Percentiles rank a stretch among this genome's conserved stretches.
phyloP scores from a whole-genome alignment of 371 early-diverging fungal species.

The Dichotomocladium elegans region DNA sequence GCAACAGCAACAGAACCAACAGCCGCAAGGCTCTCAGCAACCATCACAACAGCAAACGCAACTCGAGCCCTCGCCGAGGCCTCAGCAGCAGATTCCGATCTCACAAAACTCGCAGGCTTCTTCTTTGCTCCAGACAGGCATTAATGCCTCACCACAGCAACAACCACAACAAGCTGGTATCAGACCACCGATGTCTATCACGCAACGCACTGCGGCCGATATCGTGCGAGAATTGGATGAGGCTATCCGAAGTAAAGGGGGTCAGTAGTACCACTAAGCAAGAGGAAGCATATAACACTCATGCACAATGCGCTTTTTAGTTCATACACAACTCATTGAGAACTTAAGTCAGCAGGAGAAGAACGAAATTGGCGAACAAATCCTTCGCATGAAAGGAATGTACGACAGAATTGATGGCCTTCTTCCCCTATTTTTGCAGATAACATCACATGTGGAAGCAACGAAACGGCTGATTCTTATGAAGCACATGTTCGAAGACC shows the following conservation, averaged over 20 bases:
- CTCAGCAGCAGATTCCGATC: conserved; percentile 8
- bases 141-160: conserved; percentile 13
- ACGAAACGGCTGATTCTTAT: conserved; percentile 48
- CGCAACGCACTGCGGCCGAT: conserved; percentile 25
- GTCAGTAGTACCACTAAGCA: conserved; percentile 10
- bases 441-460: conserved; percentile 42
- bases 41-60: conserved; percentile 16
- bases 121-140: no score
- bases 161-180: conserved; percentile 11
- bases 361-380: conserved; percentile 37
- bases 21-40: conserved; percentile 12
- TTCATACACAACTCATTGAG: conserved; percentile 21
- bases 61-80: conserved; percentile 4
- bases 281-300: background rate
- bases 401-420: conserved; percentile 37
- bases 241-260: conserved; percentile 34
- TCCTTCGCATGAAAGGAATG: conserved; percentile 43
- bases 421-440: conserved; percentile 37
- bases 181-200: conserved; percentile 1
- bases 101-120: conserved; percentile 4
- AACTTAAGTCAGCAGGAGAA: conserved; percentile 45
- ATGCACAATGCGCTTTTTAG: conserved; percentile 9
- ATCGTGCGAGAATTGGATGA: conserved; percentile 46
- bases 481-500: conserved; percentile 62
- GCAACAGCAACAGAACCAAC: conserved; percentile 18